Evolutionary conservation across 495 filamentous ascomycete genomes (phyloP), one percentile per base, ranked within the genome.

Genomic region (Bombardia bombarda): DNA sequence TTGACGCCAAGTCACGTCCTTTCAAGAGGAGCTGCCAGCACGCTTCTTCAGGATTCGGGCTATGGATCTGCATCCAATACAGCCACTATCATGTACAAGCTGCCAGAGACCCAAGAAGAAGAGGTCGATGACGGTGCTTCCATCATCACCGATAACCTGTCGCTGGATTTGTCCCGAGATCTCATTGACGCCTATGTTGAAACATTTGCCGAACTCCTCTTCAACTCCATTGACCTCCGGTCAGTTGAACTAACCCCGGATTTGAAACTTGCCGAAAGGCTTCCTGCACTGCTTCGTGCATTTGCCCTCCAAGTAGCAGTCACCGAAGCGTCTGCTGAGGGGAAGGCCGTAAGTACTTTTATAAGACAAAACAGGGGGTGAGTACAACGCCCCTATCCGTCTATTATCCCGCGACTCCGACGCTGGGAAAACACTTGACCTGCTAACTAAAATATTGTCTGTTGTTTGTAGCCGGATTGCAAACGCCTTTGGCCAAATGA

Each of bases 61-160:
- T 37, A 36, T 16, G 42, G 42, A 4, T 25, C 42, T 37, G 42
- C 32, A 19, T 44, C 42, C 20, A 44, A 37, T 13, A 19, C 32
- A 7, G 30, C 13, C 8, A 33, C 32, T 0, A 25, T 8, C 2
- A 19, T 22, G 7, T 12, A 22, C 17, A n/a, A 22, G 5, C 32
- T 12, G 3, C 21, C 22, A 21, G 12, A 23, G 19, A 21, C n/a
- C 40, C 9, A 23, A 2, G n/a, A 36, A 3, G 20, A 18, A 14
- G 22, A 36, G 18, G 14, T 25, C 7, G 22, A 28, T 17, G 42
- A 44, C 23, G n/a, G 2, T 13, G 32, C 30, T 4, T 44, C 32
- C 2, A 22, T 37, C 4, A 30, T 36, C 18, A 44, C 42, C 16
- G 32, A 44, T 19, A 36, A 44, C 22, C 23, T 44, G 5, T 36